Base-by-base conservation (phyloP, 805 yeast species). In the Ogataea nitratoaversa region DNA sequence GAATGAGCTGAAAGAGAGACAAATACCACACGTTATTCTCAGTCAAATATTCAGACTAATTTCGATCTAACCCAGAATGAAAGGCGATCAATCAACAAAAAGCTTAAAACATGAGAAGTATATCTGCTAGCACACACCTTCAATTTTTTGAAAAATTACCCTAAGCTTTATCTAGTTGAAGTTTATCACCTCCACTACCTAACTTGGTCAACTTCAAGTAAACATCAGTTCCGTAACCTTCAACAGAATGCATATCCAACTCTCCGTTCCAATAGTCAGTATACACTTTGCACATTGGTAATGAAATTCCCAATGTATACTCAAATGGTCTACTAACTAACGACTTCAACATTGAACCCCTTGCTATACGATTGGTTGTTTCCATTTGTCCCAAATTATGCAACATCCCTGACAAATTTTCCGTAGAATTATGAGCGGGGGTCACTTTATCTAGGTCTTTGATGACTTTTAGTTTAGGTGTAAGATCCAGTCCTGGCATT, bases 211-310 rank as follows among this genome's bases (percentile, higher is more conserved):
- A 66, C 24, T 83, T 79, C 54, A 93, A 65, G 44, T 83, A 82
- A 0, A 91, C 89, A 56, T 91, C 99, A 28, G 93, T 79, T 2
- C 99, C 99, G 52, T 83, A 87, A 2, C 96, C 97, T 44, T 88
- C 91, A 37, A 91, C 66, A 0, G 95, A 82, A 50, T 82, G 82
- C 72, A 91, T 76, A 43, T 80, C 82, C 37, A 91, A 62, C 37
- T 83, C 85, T 6, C 98, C 98, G 52, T 90, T 93, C 98, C 98
- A 91, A 62, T 91, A 91, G 52, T 91, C 97, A 0, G 95, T 87
- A 57, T 91, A 91, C 0, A 90, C 87, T 50, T 86, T 82, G 54
- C 96, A 84, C 84, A 91, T 80, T 0, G 98, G 96, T 44, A 91
- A 67, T 0, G 97, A 96, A 43, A 91, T 72, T 0, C 97, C 97